These are phyloP conservation scores for Aureobasidium vineae DNA, from an alignment of 2,329 filamentous ascomycete genomes.

Conservation along the genomic window DNA sequence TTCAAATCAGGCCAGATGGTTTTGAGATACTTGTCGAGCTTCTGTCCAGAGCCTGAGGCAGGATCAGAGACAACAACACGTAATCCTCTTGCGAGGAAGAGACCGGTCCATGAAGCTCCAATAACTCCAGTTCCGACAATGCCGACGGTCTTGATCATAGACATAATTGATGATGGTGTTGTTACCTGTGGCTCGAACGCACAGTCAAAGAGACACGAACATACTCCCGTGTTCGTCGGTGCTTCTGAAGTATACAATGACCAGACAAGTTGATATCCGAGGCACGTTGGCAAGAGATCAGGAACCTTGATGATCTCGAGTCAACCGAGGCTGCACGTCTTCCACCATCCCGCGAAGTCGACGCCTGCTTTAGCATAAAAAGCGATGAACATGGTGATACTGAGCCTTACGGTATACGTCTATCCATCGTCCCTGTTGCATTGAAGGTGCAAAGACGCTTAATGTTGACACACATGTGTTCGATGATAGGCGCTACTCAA, in stretches of 20 bases:
- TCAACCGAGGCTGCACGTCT: neutral
- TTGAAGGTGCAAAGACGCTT: neutral
- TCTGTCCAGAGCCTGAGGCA: slow-evolving; percentile 39
- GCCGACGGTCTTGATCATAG: slow-evolving; percentile 33
- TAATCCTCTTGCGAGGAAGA: slow-evolving; percentile 43
- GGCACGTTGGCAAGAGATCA: neutral
- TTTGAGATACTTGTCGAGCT: slow-evolving; percentile 33
- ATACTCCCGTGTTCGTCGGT: neutral
- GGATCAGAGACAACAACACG: slow-evolving; percentile 47
- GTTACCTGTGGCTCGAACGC: neutral
- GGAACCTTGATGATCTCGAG: neutral
- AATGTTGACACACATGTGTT: neutral
- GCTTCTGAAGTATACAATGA: neutral
- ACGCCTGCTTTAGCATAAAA: neutral
- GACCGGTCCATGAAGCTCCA: slow-evolving; percentile 45
- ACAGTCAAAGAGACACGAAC: neutral
- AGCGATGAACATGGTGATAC: neutral
- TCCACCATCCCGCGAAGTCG: neutral
- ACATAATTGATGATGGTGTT: neutral
- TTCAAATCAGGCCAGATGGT: slow-evolving; percentile 32
- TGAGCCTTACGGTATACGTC: neutral
- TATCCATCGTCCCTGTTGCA: neutral
- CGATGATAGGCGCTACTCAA: too few species aligned
- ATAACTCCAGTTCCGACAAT: slow-evolving; percentile 44
- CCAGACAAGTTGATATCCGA: neutral